Evolutionary conservation across 371 early-diverging fungal genomes (phyloP).

Genomic region (Mucor lusitanicus): DNA sequence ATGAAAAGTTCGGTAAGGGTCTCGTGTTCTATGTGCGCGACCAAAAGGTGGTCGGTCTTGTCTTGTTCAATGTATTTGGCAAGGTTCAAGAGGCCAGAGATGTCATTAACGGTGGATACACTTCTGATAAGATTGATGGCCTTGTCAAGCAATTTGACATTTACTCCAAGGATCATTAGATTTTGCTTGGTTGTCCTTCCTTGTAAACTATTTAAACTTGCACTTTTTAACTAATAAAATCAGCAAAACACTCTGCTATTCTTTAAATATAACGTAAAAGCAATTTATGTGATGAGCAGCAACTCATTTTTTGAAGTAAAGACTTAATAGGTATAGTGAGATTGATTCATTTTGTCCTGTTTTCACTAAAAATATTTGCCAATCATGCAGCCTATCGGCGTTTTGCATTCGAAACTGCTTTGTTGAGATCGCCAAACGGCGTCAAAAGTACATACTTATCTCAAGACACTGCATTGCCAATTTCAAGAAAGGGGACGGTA

Average conservation of each 20-base stretch:
- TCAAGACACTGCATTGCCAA: too few species aligned
- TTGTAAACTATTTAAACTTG: neutral
- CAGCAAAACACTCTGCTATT: neutral
- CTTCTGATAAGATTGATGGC: slow-evolving; percentile 50
- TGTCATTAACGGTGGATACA: slow-evolving; percentile 53
- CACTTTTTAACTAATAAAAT: neutral
- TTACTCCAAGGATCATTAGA: slow-evolving; percentile 19
- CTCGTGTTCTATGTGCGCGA: slow-evolving; percentile 72
- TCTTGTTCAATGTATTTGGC: slow-evolving; percentile 73
- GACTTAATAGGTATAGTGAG: too few species aligned
- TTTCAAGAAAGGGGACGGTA: too few species aligned
- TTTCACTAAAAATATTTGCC: too few species aligned
- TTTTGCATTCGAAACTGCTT: too few species aligned
- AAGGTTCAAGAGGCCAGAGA: slow-evolving; percentile 74
- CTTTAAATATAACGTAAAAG: too few species aligned
- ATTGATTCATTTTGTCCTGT: too few species aligned
- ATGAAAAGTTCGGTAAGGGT: slow-evolving; percentile 67
- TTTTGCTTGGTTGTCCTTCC: neutral
- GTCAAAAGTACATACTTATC: too few species aligned
- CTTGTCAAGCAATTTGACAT: slow-evolving; percentile 41
- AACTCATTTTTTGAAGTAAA: too few species aligned
- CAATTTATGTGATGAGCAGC: too few species aligned
- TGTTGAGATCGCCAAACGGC: too few species aligned
- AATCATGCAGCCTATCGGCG: too few species aligned
- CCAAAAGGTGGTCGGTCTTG: slow-evolving; percentile 66